Percentiles rank a stretch among this genome's conserved stretches.
phyloP scores from a whole-genome alignment of 257 asterid species.

The Solanum chilense region DNA sequence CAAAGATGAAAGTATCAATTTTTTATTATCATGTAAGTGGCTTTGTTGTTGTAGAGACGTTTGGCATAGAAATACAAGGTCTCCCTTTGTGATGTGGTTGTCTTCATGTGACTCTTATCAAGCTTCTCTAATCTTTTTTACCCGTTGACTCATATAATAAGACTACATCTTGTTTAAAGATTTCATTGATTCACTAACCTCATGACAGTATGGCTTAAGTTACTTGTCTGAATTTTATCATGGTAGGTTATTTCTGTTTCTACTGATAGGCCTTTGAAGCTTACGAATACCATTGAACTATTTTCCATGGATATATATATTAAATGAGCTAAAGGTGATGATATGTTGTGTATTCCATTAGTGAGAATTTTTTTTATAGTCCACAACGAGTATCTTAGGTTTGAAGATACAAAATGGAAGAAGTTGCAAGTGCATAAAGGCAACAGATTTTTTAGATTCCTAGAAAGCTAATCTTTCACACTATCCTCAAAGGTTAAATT shows the following conservation, averaged over 20 bases:
- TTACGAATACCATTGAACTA: background rate
- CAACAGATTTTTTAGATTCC: background rate
- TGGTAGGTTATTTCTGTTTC: background rate
- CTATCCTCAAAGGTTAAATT: background rate
- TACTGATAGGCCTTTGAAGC: background rate
- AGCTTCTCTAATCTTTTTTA: background rate
- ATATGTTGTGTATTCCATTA: no score
- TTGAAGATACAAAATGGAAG: no score
- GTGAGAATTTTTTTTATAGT: background rate
- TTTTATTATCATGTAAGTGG: constrained; percentile 33
- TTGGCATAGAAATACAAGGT: constrained; percentile 68
- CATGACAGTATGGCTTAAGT: background rate
- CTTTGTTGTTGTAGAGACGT: constrained; percentile 58
- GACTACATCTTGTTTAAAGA: background rate
- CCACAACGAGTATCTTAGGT: no score
- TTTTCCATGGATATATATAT: background rate
- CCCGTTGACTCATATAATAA: background rate
- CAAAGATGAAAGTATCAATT: no score
- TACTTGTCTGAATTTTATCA: background rate
- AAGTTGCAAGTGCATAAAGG: background rate
- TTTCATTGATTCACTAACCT: background rate
- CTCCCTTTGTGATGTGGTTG: constrained; percentile 69
- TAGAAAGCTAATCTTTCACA: background rate
- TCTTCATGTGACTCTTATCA: background rate
- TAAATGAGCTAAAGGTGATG: no score